Percentiles rank a stretch among this genome's conserved stretches.
phyloP scores from a whole-genome alignment of 75 land plant species.

The Pinus tabuliformis region DNA sequence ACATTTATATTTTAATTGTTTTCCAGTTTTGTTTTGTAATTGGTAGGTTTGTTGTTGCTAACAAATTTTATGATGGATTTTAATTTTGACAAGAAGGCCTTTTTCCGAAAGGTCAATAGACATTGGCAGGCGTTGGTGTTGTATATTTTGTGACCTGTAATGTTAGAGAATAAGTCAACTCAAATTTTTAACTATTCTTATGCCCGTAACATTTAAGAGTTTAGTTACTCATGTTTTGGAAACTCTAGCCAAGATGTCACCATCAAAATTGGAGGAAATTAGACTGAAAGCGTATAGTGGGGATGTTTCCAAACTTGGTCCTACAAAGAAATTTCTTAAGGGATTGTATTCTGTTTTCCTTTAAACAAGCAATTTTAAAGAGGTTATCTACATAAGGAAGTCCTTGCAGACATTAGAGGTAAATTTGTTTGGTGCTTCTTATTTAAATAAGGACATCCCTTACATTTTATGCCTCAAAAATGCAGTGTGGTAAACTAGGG shows the following conservation, averaged over 20 bases:
- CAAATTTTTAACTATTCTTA: background rate
- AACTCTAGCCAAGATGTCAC: conserved; percentile 70
- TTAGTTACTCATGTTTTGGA: conserved; percentile 66
- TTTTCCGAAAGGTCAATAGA: background rate
- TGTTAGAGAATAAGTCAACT: background rate
- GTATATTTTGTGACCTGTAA: background rate
- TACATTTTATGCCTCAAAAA: background rate
- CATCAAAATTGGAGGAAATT: conserved; percentile 67
- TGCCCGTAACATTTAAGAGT: conserved; percentile 41
- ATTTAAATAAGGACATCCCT: background rate
- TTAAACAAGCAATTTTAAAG: conserved; percentile 72
- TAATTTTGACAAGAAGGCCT: background rate
- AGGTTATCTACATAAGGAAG: conserved; percentile 57
- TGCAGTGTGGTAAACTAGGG: background rate
- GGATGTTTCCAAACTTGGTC: conserved; percentile 54
- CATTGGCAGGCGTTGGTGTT: background rate
- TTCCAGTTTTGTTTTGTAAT: background rate
- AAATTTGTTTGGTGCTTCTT: background rate
- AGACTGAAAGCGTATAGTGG: conserved; percentile 54
- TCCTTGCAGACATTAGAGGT: conserved; percentile 77
- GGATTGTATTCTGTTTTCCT: conserved; percentile 77
- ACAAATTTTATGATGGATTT: background rate
- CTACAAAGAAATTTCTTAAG: conserved; percentile 77
- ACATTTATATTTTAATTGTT: background rate
- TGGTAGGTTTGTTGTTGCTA: too few relatives aligned